phyloP scores from a whole-genome alignment of 495 filamentous ascomycete species.

The Rostrohypoxylon terebratum region DNA sequence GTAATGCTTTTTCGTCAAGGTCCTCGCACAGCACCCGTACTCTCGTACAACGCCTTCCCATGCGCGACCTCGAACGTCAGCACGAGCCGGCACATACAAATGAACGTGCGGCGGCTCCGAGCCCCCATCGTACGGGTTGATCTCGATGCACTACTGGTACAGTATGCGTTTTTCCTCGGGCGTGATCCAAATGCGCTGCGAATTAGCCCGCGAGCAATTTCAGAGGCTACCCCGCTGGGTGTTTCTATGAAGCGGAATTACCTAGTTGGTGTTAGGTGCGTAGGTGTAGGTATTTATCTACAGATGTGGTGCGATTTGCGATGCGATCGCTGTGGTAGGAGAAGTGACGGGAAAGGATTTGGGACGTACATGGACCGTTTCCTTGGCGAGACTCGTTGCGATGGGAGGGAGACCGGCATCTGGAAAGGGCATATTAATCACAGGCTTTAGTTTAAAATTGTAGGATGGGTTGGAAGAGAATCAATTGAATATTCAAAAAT shows the following conservation, averaged over 20 bases:
- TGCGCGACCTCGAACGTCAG: conserved; percentile 65
- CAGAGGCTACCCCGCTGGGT: conserved; percentile 63
- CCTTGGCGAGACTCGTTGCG: conserved; percentile 65
- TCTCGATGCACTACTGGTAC: conserved; percentile 74
- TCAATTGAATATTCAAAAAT: background rate
- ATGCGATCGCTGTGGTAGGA: background rate
- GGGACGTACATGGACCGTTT: conserved; percentile 39
- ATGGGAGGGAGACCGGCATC: conserved; percentile 65
- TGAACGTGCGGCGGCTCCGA: conserved; percentile 67
- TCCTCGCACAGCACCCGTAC: conserved; percentile 71
- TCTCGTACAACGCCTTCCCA: conserved; percentile 69
- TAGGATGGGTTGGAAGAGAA: background rate
- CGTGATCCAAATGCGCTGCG: conserved; percentile 68
- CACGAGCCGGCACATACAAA: conserved; percentile 70
- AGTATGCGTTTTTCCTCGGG: conserved; percentile 73
- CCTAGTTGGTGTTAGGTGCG: background rate
- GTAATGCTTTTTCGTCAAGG: conserved; percentile 71
- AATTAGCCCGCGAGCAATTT: conserved; percentile 76
- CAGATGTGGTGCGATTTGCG: too few species aligned
- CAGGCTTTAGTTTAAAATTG: background rate
- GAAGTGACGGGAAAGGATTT: background rate
- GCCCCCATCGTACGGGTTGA: conserved; percentile 71
- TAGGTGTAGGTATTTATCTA: background rate
- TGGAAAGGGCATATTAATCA: conserved; percentile 40
- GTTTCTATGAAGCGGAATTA: conserved; percentile 42